phyloP scores from a whole-genome alignment of 2,329 filamentous ascomycete species.

The Scopulariopsis brevicaulis region DNA sequence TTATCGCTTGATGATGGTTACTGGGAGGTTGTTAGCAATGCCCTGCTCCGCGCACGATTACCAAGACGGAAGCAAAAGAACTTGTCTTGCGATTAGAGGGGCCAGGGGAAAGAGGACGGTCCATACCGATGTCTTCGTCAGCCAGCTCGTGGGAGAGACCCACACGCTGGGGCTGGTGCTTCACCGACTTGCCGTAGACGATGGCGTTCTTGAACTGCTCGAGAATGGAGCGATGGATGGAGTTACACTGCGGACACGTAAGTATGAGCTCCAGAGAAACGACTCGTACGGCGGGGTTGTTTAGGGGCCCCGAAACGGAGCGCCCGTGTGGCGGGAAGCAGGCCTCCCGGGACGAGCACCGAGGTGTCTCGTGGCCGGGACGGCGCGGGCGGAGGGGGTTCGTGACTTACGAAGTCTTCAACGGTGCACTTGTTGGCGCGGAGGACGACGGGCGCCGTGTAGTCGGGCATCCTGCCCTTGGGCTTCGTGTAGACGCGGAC shows the following conservation, averaged over 20 bases:
- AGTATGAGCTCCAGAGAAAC: background rate
- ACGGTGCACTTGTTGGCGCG: conserved; percentile 74
- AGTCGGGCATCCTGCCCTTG: conserved; percentile 90
- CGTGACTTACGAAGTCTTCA: conserved; percentile 81
- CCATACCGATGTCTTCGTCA: conserved; percentile 91
- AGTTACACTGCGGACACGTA: conserved; percentile 60
- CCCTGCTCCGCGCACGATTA: background rate
- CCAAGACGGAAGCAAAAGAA: background rate
- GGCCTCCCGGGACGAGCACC: background rate
- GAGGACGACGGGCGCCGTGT: conserved; percentile 81
- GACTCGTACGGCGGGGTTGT: background rate
- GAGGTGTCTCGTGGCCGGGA: background rate
- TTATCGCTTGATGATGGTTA: conserved; percentile 58
- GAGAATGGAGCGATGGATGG: conserved; percentile 90
- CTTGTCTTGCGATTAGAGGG: background rate
- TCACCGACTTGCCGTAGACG: conserved; percentile 95
- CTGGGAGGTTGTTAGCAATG: conserved; percentile 11
- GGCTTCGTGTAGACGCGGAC: conserved; percentile 95
- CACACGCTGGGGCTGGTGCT: conserved; percentile 95
- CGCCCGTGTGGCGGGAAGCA: background rate
- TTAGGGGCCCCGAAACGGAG: background rate
- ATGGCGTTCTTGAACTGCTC: conserved; percentile 94
- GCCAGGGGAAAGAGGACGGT: background rate
- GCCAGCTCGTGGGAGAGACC: conserved; percentile 83
- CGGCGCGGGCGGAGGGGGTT: background rate